Percentiles rank a stretch among this genome's conserved stretches.
These are phyloP conservation scores for Umbelopsis sp. DNA, from an alignment of 192 early-diverging fungal genomes.

Conservation along the genomic window DNA sequence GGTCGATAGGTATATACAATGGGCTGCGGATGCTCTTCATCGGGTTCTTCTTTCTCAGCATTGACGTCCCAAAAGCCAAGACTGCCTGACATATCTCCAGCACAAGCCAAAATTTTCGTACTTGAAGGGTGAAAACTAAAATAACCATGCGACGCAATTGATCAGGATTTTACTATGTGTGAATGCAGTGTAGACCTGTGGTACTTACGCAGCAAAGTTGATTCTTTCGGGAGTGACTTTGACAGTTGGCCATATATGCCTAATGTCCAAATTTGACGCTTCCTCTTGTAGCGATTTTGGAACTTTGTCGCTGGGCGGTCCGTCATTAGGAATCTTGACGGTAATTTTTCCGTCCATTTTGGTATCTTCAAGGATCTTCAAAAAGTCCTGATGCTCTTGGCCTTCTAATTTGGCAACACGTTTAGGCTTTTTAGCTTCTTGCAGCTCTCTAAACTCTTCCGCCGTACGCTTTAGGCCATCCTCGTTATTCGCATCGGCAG, in stretches of 20 bases:
- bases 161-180: not conserved
- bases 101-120: constrained; percentile 54
- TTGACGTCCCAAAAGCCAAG: constrained; percentile 65
- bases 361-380: constrained; percentile 12
- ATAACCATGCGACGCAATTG: not conserved
- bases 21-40: constrained; percentile 46
- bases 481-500: not conserved
- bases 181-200: not conserved
- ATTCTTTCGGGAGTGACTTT: constrained; percentile 54
- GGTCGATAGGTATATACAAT: constrained; percentile 56
- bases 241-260: constrained; percentile 50
- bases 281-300: constrained; percentile 24
- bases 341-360: constrained; percentile 13
- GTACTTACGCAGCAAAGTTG: constrained; percentile 39
- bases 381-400: constrained; percentile 17
- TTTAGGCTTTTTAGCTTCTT: constrained; percentile 1
- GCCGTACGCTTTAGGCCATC: not conserved
- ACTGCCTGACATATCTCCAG: constrained; percentile 52
- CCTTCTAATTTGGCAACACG: constrained; percentile 19
- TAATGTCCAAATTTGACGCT: constrained; percentile 36
- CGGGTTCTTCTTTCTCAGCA: constrained; percentile 38
- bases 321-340: constrained; percentile 3
- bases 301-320: constrained; percentile 3
- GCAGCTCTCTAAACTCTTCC: not conserved
- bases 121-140: constrained; percentile 60